Base-by-base conservation (phyloP, 768 basidiomycete species). In the Podaxis sp. region DNA sequence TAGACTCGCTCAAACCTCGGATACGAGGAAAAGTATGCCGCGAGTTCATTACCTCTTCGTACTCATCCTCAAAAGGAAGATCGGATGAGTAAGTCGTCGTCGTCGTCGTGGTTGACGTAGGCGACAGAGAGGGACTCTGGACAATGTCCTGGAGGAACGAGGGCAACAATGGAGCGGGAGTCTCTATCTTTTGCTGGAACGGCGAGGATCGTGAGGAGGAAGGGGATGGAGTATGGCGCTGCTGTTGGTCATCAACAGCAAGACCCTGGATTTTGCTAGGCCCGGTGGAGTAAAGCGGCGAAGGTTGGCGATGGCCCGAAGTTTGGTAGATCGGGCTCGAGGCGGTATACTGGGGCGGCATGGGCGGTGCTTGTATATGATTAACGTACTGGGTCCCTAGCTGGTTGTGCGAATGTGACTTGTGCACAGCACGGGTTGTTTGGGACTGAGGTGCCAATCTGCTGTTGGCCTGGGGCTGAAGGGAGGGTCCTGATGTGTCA, bases 81-180 rank as follows among this genome's bases (percentile, higher is more conserved):
- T 89, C 89, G 3, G 86, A 82, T 1, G 87, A 88, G 5, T 85
- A 87, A 8, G 87, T 80, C 13, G 85, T 87, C 3, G 86, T 80
- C 17, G 68, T 68, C 15, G 68, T 68, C 12, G 85, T 86, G 4
- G 86, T 80, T 19, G 69, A 70, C 13, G 72, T 69, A 1, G 88
- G 83, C 4, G 89, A 88, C 53, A 83, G 72, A 9, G 85, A 81
- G n/a, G 87, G 87, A 0, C 86, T 84, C 68, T 86, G 84, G 19
- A 91, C 83, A 24, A 90, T 86, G 65, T 91, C 88, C 68, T 90
- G 87, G 65, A 92, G 72, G 76, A 91, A 92, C 7, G 90, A 85
- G 2, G 90, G 90, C n/a, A 92, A 78, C 43, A 91, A 79, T 6
- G 87, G 81, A 2, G 80, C 78, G 4, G 76, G 78, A 0, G 77